Percentiles rank a stretch among this genome's conserved stretches.
These are phyloP conservation scores for Diaporthe sp. DNA, from an alignment of 2,329 filamentous ascomycete genomes.

Conservation along the genomic window DNA sequence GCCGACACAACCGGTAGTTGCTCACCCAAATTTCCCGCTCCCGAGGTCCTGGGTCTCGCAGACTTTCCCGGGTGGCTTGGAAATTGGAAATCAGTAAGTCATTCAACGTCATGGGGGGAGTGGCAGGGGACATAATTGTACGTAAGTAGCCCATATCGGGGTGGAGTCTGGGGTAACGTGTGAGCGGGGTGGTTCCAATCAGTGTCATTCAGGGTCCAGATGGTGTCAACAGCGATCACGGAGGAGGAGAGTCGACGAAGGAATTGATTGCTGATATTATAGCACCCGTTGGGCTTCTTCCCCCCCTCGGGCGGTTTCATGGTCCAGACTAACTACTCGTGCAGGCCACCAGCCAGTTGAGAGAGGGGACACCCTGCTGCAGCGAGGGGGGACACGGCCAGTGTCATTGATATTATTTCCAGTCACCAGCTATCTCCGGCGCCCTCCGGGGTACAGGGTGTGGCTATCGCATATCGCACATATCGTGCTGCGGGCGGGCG, in stretches of 20 bases:
- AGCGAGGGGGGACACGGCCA: not conserved
- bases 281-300: not conserved
- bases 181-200: constrained; percentile 32
- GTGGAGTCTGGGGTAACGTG: constrained; percentile 34
- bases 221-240: constrained; percentile 29
- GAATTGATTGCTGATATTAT: constrained; percentile 12
- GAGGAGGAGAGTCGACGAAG: not conserved
- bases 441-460: constrained; percentile 34
- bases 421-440: constrained; percentile 38
- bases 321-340: no score
- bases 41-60: not conserved
- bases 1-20: constrained; percentile 15
- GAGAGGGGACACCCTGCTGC: not conserved
- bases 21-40: not conserved
- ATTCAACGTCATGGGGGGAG: constrained; percentile 16
- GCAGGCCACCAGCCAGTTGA: no score
- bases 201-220: constrained; percentile 31
- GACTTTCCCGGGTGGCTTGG: not conserved
- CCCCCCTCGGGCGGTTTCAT: not conserved
- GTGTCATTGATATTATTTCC: constrained; percentile 34
- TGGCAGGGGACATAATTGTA: constrained; percentile 20
- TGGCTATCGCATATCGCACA: constrained; percentile 23
- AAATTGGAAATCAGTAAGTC: not conserved
- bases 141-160: constrained; percentile 32
- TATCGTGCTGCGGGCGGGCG: not conserved